Conservation (phyloP, 2,329 filamentous ascomycete species). For the Chrysoporthe deuterocubensis region DNA sequence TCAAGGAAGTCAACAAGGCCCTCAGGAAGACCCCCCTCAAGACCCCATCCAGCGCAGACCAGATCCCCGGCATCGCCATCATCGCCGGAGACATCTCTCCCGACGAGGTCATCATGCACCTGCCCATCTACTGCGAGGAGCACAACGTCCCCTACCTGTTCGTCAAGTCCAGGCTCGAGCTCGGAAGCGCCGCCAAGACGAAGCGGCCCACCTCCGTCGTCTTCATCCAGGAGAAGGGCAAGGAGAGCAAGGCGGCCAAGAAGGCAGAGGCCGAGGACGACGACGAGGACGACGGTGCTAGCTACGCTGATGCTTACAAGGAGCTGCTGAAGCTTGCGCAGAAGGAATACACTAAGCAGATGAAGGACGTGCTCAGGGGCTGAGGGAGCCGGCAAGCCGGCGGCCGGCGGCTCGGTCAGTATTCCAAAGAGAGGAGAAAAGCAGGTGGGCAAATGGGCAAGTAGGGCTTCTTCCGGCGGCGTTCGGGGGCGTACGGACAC, state of each 20-base stretch:
- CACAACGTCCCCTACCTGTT: constrained; percentile 98
- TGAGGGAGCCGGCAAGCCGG: neutral
- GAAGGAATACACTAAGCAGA: constrained; percentile 66
- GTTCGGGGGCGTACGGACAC: constrained; percentile 28
- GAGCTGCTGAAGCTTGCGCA: constrained; percentile 68
- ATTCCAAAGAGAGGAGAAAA: neutral
- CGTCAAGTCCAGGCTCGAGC: constrained; percentile 87
- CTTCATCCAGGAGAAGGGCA: constrained; percentile 72
- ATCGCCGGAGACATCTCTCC: constrained; percentile 97
- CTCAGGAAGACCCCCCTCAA: constrained; percentile 86
- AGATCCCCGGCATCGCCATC: constrained; percentile 76
- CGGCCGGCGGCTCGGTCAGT: neutral
- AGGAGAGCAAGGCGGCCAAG: constrained; percentile 50
- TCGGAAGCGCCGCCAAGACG: constrained; percentile 90
- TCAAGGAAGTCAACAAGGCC: constrained; percentile 98
- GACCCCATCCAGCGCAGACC: constrained; percentile 59
- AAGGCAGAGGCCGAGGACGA: constrained; percentile 50
- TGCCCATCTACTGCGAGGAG: constrained; percentile 97
- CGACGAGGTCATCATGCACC: constrained; percentile 97
- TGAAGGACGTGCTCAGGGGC: constrained; percentile 34
- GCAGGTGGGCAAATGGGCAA: constrained; percentile 2
- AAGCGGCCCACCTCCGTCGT: constrained; percentile 97
- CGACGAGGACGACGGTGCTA: constrained; percentile 57
- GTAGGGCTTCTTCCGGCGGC: constrained; percentile 21
- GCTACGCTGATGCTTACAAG: constrained; percentile 67